Evolutionary conservation across 2,329 filamentous ascomycete genomes (phyloP), one percentile per base, ranked within the genome.

Genomic region (Pezicula neosporulosa): DNA sequence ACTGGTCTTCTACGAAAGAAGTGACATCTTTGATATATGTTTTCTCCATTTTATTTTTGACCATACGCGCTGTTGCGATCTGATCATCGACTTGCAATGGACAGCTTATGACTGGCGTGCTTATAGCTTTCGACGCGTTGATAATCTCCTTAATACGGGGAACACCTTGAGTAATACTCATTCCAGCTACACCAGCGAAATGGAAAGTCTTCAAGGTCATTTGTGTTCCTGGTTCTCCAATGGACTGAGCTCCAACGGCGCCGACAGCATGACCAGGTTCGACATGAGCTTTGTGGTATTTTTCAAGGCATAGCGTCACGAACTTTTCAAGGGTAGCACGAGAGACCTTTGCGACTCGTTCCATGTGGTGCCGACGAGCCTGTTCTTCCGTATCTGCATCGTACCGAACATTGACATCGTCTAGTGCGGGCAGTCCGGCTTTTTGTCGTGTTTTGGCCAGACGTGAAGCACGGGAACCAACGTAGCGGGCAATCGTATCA

Each of bases 71-170:
- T 2, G 88, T 90, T 58, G 86, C 81, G 49, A 94, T 83, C 58
- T 87, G 82, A 50, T 80, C 75, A 54, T 85, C 83, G 65, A 91
- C 94, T 57, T 90, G 80, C 5, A 97, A 77, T 4, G 89, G 86
- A 64, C 94, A 97, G 6, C 82, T 85, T 60, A 99, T 96, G 66
- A 99, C 87, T 0, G 94, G 94, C 0, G 94, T 99, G 68, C 89
- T 95, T 70, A 99, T 99, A 46, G 78, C 77, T 68, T 91, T 96
- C 8, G 91, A 96, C 6, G 94, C 94, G 72, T 99, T 99, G 83
- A 99, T 99, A 60, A 99, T 99, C 77, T 99, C 94, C 74, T 99
- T 99, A 76, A 99, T 99, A 85, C 94, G 93, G 1, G 94, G 94
- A 6, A 99, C 94, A 89, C 94, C 94, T 66, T 97, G 90, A 0